These are phyloP conservation scores for Aspergillus nidulans DNA, from an alignment of 495 filamentous ascomycete species.

Conservation along the genomic window DNA sequence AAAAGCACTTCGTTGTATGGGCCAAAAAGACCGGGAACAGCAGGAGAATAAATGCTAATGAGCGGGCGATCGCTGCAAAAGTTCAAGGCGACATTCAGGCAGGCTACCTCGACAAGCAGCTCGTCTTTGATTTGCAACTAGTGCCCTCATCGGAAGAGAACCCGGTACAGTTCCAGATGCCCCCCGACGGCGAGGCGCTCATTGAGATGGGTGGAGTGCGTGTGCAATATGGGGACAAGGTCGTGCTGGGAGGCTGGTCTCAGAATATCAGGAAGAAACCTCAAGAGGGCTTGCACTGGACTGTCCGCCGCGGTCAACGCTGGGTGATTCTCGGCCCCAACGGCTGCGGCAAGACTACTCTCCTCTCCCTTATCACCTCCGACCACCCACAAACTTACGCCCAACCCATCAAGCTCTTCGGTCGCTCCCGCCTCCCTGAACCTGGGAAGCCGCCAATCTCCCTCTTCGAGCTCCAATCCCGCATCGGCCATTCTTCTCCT, in stretches of 20 bases:
- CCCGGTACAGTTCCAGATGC: not conserved
- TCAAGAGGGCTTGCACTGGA: conserved; percentile 71
- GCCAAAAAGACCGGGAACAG: not conserved
- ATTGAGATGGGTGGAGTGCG: conserved; percentile 82
- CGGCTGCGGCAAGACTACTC: conserved; percentile 77
- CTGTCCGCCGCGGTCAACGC: conserved; percentile 71
- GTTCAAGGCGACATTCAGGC: conserved; percentile 16
- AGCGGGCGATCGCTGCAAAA: conserved; percentile 3
- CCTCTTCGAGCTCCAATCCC: conserved; percentile 84
- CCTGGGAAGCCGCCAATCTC: conserved; percentile 70
- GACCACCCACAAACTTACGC: conserved; percentile 95
- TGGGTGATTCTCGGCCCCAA: conserved; percentile 94
- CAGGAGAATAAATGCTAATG: not conserved
- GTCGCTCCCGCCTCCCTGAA: conserved; percentile 71
- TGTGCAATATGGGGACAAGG: conserved; percentile 73
- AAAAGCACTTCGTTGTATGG: conserved; percentile 27
- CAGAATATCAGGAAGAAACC: conserved; percentile 45
- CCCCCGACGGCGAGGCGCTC: conserved; percentile 52
- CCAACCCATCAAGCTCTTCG: conserved; percentile 79
- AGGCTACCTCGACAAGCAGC: conserved; percentile 27
- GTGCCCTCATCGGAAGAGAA: not conserved
- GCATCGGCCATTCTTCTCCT: conserved; percentile 87
- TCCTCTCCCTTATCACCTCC: conserved; percentile 86
- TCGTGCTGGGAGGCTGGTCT: conserved; percentile 75
- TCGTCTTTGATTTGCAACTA: conserved; percentile 27